Evolutionary conservation across 139 green algal species (phyloP), one percentile per base, ranked within the genome.

Genomic region (Eudorina sp.): DNA sequence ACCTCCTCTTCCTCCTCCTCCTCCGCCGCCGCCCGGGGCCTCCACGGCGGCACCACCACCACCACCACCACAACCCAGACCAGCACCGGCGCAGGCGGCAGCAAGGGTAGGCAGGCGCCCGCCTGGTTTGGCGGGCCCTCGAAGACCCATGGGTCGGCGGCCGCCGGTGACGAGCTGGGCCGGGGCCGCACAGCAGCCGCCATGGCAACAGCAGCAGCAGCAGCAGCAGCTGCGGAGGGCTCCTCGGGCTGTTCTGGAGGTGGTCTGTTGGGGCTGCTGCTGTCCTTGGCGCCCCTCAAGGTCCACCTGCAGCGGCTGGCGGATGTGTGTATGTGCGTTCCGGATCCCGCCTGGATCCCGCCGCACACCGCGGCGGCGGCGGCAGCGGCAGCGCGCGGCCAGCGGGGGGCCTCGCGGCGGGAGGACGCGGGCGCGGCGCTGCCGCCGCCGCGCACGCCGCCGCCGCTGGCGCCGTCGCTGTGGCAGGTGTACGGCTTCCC

Each of bases 401-500:
- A 4, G 19, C 7, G 21, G 41, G 41, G 13, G 58, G 60, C 58
- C 31, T 29, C 3, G 46, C 41, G 4, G 41, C 41, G 58, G 41
- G 55, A 25, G 29, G 60, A 41, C 1, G 73, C 14, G 31, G 38
- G 36, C 6, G 25, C 29, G 72, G 11, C 41, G n/a, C 38, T 46
- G 68, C 13, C 38, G 70, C 40, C 31, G 41, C 70, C 19, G 41
- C 41, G 1, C 19, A 19, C 53, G 18, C 29, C 41, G 74, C 53
- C 8, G 53, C 9, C 31, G 40, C 55, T 73, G 40, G 78, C 78
- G 55, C 80, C 80, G 60, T 86, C 80, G 80, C 80, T 77, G 80
- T 86, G 80, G 80, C 80, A 76, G 62, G 80, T 64, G 79, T 34
- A 62, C 29, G 79, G 80, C 80, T 86, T 86, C 43, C 60, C 80